These are phyloP conservation scores for Chlorella sorokiniana DNA, from an alignment of 139 green algal genomes.

Conservation along the genomic window DNA sequence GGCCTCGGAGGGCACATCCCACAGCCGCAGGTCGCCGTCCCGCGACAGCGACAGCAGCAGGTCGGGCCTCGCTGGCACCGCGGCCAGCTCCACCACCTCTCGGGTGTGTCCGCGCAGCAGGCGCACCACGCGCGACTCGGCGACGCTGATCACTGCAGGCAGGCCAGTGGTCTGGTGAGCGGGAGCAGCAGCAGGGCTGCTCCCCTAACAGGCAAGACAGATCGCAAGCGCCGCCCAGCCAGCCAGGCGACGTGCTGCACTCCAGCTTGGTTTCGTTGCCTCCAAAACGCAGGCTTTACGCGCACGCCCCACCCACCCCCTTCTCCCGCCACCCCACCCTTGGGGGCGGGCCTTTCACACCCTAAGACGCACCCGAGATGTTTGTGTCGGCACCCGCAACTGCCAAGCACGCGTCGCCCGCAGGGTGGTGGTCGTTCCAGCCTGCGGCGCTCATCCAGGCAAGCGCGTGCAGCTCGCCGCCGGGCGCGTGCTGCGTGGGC, in stretches of 20 bases:
- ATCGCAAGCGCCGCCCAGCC: too few relatives aligned
- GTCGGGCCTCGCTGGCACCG: conserved; percentile 15
- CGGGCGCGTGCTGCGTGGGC: conserved; percentile 37
- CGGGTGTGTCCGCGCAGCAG: conserved; percentile 57
- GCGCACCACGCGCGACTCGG: conserved; percentile 51
- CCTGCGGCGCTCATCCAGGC: conserved; percentile 50
- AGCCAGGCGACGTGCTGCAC: too few relatives aligned
- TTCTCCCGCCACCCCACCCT: not conserved
- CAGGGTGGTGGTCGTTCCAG: conserved; percentile 41
- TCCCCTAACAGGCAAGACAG: too few relatives aligned
- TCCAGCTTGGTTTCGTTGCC: too few relatives aligned
- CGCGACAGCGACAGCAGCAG: conserved; percentile 59
- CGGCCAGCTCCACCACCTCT: conserved; percentile 58
- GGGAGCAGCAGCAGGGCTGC: not conserved
- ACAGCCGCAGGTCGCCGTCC: conserved; percentile 58
- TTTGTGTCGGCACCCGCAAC: conserved; percentile 55
- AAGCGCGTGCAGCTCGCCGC: conserved; percentile 53
- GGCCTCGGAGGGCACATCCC: conserved; percentile 51
- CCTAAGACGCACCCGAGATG: conserved; percentile 45
- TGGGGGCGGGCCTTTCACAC: too few relatives aligned
- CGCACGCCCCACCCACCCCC: not conserved
- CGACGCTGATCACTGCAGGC: conserved; percentile 63
- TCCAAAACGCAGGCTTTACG: not conserved
- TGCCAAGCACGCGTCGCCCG: conserved; percentile 67
- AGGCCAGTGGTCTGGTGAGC: not conserved